phyloP scores from a whole-genome alignment of 108 stramenopile genomes.

The Conticribra guillardii region DNA sequence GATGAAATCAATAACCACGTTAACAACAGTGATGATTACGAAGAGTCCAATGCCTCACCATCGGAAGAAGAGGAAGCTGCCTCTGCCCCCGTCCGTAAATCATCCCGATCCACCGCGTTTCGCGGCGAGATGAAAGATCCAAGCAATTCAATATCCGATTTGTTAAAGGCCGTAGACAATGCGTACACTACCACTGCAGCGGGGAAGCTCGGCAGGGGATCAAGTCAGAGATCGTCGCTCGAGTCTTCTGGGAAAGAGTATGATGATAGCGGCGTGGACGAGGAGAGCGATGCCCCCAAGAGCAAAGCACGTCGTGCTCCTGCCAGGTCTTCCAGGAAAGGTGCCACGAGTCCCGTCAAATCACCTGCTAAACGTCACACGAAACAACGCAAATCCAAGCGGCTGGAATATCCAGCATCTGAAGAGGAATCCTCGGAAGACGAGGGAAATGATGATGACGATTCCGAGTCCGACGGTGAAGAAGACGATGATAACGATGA shows the following conservation, averaged over 20 bases:
- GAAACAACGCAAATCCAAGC: constrained; percentile 35
- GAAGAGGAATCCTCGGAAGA: constrained; percentile 33
- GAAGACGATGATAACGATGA: constrained; percentile 63
- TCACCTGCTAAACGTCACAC: constrained; percentile 57
- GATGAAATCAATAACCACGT: constrained; percentile 9
- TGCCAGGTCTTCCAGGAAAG: constrained; percentile 2
- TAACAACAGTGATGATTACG: constrained; percentile 18
- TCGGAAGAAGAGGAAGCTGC: constrained; percentile 12
- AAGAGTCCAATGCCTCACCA: constrained; percentile 9
- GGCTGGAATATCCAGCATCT: constrained; percentile 26
- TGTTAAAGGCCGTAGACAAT: constrained; percentile 36
- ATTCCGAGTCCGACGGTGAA: constrained; percentile 57
- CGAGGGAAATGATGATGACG: constrained; percentile 26
- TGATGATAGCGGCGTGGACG: constrained; percentile 23
- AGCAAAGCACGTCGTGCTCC: not conserved
- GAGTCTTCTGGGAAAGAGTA: constrained; percentile 13
- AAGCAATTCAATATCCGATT: constrained; percentile 46
- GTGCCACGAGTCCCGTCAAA: constrained; percentile 23
- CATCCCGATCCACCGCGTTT: constrained; percentile 43
- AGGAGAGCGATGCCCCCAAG: constrained; percentile 1
- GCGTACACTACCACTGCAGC: not conserved
- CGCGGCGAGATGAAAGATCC: constrained; percentile 53
- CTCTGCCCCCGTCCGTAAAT: constrained; percentile 31
- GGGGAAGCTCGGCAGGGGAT: constrained; percentile 7
- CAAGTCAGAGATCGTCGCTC: constrained; percentile 31